Percentiles rank a stretch among this genome's conserved stretches.
Conservation (phyloP, 371 early-diverging fungal species). For the Mortierella sp. region DNA sequence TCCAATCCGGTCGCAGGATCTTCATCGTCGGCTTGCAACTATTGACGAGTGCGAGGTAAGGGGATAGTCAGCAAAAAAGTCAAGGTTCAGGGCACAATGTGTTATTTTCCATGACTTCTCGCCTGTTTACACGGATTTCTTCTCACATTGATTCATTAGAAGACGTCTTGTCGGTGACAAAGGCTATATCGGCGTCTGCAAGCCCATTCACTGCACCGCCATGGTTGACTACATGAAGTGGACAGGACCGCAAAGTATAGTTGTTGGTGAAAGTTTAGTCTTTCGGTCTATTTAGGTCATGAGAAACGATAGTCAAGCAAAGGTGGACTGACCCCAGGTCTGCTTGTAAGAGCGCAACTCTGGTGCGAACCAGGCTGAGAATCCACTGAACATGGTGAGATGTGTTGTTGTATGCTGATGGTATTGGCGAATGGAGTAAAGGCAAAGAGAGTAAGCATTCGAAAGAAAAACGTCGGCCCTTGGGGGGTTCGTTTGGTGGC, state of each 20-base stretch:
- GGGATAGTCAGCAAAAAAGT: background rate
- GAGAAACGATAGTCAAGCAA: too few relatives aligned
- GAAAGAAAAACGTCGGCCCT: background rate
- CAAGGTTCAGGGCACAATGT: background rate
- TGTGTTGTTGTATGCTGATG: too few relatives aligned
- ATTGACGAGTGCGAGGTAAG: too few relatives aligned
- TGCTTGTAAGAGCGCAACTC: conserved; percentile 23
- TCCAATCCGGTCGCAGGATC: conserved; percentile 50
- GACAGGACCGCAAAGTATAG: background rate
- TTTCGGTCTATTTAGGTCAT: background rate
- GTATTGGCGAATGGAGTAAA: background rate
- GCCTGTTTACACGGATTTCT: background rate
- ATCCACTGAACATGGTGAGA: conserved; percentile 25
- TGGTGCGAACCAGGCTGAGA: conserved; percentile 50
- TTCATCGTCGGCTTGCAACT: conserved; percentile 24
- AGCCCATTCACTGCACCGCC: conserved; percentile 28
- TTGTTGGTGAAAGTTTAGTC: background rate
- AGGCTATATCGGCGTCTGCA: conserved; percentile 46
- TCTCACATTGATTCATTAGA: conserved; percentile 3
- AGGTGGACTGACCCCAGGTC: conserved; percentile 30
- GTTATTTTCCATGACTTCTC: background rate
- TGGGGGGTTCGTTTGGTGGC: background rate
- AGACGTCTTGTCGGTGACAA: conserved; percentile 24
- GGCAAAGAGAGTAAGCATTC: background rate
- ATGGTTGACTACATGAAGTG: conserved; percentile 16